Percentiles rank a stretch among this genome's conserved stretches.
phyloP scores from a whole-genome alignment of 2,329 filamentous ascomycete genomes.

The Metarhizium humberi region DNA sequence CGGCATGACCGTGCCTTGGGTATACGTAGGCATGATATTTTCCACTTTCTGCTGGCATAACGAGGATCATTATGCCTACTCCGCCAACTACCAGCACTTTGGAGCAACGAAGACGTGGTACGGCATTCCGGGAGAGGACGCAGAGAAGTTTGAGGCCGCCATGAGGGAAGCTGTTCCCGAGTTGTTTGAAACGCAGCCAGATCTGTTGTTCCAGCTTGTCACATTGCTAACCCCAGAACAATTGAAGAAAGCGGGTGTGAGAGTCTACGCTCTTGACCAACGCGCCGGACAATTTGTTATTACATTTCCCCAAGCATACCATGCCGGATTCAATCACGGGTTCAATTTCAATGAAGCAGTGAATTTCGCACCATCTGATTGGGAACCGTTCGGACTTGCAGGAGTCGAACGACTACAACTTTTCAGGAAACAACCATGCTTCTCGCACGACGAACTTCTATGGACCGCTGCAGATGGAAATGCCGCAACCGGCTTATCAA shows the following conservation, averaged over 20 bases:
- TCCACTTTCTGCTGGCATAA: conserved; percentile 99
- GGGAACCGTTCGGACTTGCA: conserved; percentile 83
- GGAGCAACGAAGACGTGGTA: conserved; percentile 99
- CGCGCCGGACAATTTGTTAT: conserved; percentile 92
- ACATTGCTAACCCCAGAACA: conserved; percentile 91
- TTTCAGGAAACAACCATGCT: conserved; percentile 88
- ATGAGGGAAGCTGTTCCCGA: conserved; percentile 95
- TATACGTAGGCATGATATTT: conserved; percentile 99
- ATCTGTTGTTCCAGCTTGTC: conserved; percentile 94
- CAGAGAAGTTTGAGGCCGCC: conserved; percentile 87
- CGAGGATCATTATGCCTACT: conserved; percentile 96
- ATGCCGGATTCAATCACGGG: conserved; percentile 95
- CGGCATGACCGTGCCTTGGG: conserved; percentile 98
- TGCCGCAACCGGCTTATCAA: conserved; percentile 52
- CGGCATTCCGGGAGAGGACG: conserved; percentile 87
- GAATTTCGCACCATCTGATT: conserved; percentile 91
- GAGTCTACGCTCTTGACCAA: conserved; percentile 92
- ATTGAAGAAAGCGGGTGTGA: conserved; percentile 82
- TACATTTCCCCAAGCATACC: conserved; percentile 94
- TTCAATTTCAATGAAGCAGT: conserved; percentile 99
- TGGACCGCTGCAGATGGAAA: conserved; percentile 81
- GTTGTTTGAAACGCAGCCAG: conserved; percentile 92
- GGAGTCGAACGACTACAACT: conserved; percentile 80
- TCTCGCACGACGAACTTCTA: conserved; percentile 91
- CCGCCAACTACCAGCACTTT: conserved; percentile 96